phyloP scores from a whole-genome alignment of 73 alveolate genomes.

The Halteria grandinella region DNA sequence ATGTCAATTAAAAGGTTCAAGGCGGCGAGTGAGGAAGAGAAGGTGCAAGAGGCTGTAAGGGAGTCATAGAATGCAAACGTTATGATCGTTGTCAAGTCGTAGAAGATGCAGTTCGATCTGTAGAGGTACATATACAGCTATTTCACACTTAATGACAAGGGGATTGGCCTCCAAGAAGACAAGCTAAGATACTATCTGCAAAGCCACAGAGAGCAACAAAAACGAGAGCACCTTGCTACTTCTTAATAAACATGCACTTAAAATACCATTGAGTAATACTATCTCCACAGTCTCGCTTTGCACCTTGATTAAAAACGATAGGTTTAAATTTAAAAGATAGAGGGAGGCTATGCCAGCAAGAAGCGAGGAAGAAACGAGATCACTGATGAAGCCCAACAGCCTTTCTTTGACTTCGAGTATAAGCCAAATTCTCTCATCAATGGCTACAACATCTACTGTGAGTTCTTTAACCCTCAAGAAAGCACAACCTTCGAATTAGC shows the following conservation, averaged over 20 bases:
- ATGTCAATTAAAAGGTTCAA: not conserved
- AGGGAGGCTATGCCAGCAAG: no score
- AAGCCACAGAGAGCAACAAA: constrained; percentile 7
- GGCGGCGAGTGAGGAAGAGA: not conserved
- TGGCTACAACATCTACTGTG: constrained; percentile 35
- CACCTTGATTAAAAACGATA: constrained; percentile 27
- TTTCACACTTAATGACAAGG: constrained; percentile 10
- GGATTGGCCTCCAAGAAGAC: constrained; percentile 17
- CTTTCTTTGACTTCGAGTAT: not conserved
- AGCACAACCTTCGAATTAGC: constrained; percentile 20
- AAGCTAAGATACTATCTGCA: constrained; percentile 2
- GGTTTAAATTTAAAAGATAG: constrained; percentile 12
- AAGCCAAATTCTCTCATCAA: constrained; percentile 14
- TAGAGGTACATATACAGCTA: constrained; percentile 1
- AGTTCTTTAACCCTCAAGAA: not conserved
- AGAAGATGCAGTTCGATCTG: constrained; percentile 12
- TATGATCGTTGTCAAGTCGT: constrained; percentile 1
- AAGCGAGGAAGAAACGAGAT: no score
- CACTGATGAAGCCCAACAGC: no score
- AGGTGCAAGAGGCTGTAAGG: no score
- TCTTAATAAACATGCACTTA: not conserved
- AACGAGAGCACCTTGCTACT: not conserved
- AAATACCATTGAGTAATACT: constrained; percentile 7
- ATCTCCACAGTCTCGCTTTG: not conserved
- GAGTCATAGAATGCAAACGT: constrained; percentile 23